phyloP scores from a whole-genome alignment of 2,329 filamentous ascomycete genomes.

The Colletotrichum caudatum region DNA sequence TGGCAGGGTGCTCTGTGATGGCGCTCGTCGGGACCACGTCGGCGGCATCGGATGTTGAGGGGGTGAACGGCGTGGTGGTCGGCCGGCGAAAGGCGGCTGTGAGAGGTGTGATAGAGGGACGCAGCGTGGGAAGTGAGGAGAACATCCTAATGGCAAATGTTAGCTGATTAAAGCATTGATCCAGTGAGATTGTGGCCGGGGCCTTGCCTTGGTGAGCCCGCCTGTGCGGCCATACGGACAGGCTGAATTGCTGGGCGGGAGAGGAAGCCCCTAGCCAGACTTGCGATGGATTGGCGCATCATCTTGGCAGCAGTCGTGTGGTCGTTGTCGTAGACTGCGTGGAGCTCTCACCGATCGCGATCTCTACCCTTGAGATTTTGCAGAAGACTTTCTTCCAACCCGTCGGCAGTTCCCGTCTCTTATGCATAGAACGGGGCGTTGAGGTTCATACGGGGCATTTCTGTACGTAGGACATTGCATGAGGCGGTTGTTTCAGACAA shows the following conservation, averaged over 20 bases:
- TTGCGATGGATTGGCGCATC: conserved; percentile 40
- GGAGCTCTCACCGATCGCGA: conserved; percentile 19
- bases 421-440: conserved; percentile 32
- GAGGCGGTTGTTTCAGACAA: conserved; percentile 30
- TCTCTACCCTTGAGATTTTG: conserved; percentile 30
- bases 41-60: conserved; percentile 46
- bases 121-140: conserved; percentile 63
- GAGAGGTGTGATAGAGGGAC: conserved; percentile 57
- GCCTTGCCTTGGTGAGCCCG: conserved; percentile 25
- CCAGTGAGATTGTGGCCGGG: neutral
- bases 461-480: conserved; percentile 13
- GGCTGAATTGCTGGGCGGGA: conserved; percentile 15
- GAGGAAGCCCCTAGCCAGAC: conserved; percentile 20
- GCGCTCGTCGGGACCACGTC: conserved; percentile 61
- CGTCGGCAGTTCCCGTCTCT: conserved; percentile 23
- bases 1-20: conserved; percentile 65
- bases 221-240: neutral
- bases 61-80: conserved; percentile 49
- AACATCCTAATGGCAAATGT: conserved; percentile 54
- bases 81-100: conserved; percentile 49
- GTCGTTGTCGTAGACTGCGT: conserved; percentile 13
- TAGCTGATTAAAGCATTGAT: neutral
- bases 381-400: conserved; percentile 32
- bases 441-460: neutral
- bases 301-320: conserved; percentile 27